Percentiles rank a stretch among this genome's conserved stretches.
These are phyloP conservation scores for Sugiyamaella marilandica DNA, from an alignment of 805 yeast species.

Conservation along the genomic window DNA sequence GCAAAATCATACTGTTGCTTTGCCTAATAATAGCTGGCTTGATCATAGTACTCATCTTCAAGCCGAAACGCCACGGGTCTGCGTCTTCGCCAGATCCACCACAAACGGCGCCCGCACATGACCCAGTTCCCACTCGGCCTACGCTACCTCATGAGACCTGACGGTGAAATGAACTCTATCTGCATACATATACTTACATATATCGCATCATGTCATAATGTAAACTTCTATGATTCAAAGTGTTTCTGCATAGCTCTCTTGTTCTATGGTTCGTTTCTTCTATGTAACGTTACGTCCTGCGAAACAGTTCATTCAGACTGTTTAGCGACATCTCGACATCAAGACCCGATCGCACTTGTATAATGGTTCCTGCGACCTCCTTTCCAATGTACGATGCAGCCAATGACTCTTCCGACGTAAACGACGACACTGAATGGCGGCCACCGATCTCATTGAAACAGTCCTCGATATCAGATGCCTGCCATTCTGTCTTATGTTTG, in stretches of 20 bases:
- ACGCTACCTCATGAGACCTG: too few relatives aligned
- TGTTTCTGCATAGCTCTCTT: too few relatives aligned
- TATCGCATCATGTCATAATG: not conserved
- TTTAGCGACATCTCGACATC: constrained; percentile 18
- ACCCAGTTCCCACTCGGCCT: too few relatives aligned
- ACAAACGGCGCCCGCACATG: too few relatives aligned
- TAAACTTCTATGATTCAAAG: not conserved
- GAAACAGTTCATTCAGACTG: constrained; percentile 9
- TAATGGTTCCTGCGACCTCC: constrained; percentile 15
- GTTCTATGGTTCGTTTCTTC: not conserved
- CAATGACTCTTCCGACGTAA: constrained; percentile 11
- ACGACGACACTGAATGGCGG: constrained; percentile 8
- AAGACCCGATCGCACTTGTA: constrained; percentile 13
- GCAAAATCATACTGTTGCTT: constrained; percentile 76
- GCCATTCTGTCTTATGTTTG: constrained; percentile 14
- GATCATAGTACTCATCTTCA: constrained; percentile 63
- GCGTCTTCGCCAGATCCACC: constrained; percentile 2
- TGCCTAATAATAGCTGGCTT: constrained; percentile 66
- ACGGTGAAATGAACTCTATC: not conserved
- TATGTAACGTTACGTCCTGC: constrained; percentile 1
- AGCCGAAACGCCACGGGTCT: constrained; percentile 30
- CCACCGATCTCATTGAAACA: constrained; percentile 17
- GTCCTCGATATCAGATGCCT: constrained; percentile 15
- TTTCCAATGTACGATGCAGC: constrained; percentile 18
- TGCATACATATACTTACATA: not conserved